phyloP scores from a whole-genome alignment of 371 early-diverging fungal genomes.

The Chytridium lagenaria region DNA sequence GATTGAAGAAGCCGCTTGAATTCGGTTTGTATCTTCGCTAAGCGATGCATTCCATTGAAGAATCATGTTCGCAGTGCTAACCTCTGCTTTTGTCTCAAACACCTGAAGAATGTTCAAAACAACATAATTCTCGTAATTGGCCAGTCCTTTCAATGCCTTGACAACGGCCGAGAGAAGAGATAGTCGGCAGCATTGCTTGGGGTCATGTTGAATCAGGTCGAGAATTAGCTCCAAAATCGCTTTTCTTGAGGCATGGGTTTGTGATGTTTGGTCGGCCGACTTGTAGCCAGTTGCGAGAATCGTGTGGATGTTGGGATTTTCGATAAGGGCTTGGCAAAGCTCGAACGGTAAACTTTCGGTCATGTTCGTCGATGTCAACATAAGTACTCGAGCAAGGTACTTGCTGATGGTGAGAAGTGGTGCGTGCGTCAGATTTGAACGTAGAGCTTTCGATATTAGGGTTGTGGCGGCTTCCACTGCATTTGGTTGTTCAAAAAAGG shows the following conservation, averaged over 20 bases:
- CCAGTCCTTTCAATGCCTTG: not conserved
- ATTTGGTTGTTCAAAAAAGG: too few species aligned
- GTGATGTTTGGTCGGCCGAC: too few species aligned
- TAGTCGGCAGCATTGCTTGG: not conserved
- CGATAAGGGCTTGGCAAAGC: not conserved
- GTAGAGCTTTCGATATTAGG: too few species aligned
- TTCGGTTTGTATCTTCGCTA: conserved; percentile 4
- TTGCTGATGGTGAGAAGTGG: too few species aligned
- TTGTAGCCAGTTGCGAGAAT: not conserved
- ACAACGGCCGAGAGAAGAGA: not conserved
- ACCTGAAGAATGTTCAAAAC: not conserved
- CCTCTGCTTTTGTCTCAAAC: conserved; percentile 44
- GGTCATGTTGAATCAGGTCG: conserved; percentile 1
- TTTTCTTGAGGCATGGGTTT: not conserved
- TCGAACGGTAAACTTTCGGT: too few species aligned
- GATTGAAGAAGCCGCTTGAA: conserved; percentile 39
- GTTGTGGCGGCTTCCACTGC: too few species aligned
- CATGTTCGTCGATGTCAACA: too few species aligned
- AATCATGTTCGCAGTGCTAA: conserved; percentile 42
- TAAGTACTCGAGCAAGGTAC: too few species aligned
- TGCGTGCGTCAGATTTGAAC: too few species aligned
- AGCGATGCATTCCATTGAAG: conserved; percentile 35
- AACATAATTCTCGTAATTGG: not conserved
- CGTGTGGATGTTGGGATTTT: not conserved
- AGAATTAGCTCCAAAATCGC: not conserved